A percentile compares a stretch with the other conserved stretches of the same genome.
phyloP scores from a whole-genome alignment of 768 basidiomycete species.

The Stropharia rugosoannulata region DNA sequence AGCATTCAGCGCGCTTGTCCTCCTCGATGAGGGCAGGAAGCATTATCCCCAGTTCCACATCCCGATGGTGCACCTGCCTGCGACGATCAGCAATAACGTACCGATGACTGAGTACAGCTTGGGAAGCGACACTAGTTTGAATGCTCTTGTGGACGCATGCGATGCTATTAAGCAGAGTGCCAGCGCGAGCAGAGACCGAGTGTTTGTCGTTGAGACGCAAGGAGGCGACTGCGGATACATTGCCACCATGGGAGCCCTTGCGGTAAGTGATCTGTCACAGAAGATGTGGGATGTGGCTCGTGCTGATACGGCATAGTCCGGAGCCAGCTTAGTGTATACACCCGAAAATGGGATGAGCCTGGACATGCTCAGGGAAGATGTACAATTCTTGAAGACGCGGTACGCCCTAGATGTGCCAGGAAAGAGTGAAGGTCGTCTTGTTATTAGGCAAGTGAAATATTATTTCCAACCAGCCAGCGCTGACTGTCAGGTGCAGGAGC shows the following conservation, averaged over 20 bases:
- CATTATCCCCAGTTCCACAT: constrained; percentile 92
- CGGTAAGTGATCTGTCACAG: constrained; percentile 52
- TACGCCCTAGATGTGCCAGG: constrained; percentile 87
- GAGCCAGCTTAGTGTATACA: constrained; percentile 91
- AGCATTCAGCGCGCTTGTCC: constrained; percentile 77
- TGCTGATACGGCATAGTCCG: constrained; percentile 56
- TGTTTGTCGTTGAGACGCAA: constrained; percentile 98
- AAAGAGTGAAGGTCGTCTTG: constrained; percentile 88
- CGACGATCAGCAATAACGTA: constrained; percentile 97
- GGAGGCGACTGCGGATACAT: constrained; percentile 97
- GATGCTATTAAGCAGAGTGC: constrained; percentile 99
- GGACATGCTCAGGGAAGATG: constrained; percentile 78
- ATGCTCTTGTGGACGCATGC: constrained; percentile 95
- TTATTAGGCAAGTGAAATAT: constrained; percentile 69
- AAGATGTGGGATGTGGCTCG: not conserved
- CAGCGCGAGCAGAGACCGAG: constrained; percentile 91
- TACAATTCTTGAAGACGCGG: constrained; percentile 82
- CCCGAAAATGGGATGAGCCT: constrained; percentile 90
- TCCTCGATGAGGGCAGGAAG: constrained; percentile 77
- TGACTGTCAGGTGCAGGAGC: constrained; percentile 49
- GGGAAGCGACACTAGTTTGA: constrained; percentile 96
- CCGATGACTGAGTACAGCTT: constrained; percentile 95
- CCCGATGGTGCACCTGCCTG: constrained; percentile 94
- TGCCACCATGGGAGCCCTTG: constrained; percentile 92
- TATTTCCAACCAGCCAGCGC: not conserved